A percentile compares a stretch with the other conserved stretches of the same genome.
Conservation (phyloP, 306 rosid species). For the Delonix regia region DNA sequence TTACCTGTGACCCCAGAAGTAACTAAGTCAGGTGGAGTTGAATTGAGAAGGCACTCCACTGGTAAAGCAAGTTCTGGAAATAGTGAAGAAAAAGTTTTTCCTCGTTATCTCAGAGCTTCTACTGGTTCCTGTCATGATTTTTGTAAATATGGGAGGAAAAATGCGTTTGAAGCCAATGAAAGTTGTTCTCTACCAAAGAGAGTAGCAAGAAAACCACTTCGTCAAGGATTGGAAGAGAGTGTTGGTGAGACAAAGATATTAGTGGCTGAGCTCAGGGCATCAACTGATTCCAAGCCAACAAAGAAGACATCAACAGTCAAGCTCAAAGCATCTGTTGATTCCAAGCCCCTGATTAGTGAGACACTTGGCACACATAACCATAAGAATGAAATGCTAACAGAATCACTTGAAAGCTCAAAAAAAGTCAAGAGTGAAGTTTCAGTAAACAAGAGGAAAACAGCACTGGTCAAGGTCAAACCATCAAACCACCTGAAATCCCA, state of each 20-base stretch:
- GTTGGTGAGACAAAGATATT: constrained; percentile 24
- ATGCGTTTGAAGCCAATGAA: constrained; percentile 47
- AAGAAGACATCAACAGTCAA: constrained; percentile 38
- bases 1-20: constrained; percentile 35
- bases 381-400: constrained; percentile 15
- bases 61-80: constrained; percentile 49
- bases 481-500: constrained; percentile 24
- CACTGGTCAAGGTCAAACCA: constrained; percentile 41
- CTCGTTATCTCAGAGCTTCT: constrained; percentile 80
- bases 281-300: constrained; percentile 40
- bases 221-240: constrained; percentile 24
- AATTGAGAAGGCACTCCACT: constrained; percentile 60
- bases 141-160: constrained; percentile 73
- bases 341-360: constrained; percentile 29
- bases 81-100: constrained; percentile 43
- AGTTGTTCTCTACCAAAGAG: constrained; percentile 44
- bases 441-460: constrained; percentile 38
- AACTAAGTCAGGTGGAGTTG: constrained; percentile 35
- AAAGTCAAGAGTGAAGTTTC: constrained; percentile 34
- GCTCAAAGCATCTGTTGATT: constrained; percentile 32
- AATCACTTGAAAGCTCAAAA: constrained; percentile 39
- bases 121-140: constrained; percentile 88
- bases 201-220: constrained; percentile 37
- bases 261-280: constrained; percentile 29
- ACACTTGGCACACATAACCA: not conserved